Evolutionary conservation across 1,139 yeast genomes (phyloP).

Genomic region (Taiozyma onychis): DNA sequence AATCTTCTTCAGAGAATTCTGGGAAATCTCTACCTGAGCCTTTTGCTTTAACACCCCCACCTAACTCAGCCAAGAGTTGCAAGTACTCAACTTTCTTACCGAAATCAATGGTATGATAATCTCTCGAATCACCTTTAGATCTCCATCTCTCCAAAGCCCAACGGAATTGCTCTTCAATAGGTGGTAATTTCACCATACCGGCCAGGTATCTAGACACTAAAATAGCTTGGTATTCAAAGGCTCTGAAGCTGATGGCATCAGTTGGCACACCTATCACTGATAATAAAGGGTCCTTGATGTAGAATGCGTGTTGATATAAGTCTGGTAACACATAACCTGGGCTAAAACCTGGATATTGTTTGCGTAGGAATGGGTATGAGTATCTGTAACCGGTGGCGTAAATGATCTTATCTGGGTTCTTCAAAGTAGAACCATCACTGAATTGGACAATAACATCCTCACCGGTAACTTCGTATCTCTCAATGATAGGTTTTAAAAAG

Average conservation of each 20-base stretch:
- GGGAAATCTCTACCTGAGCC: constrained; percentile 35
- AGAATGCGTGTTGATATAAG: constrained; percentile 36
- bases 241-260: constrained; percentile 33
- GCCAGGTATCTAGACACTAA: constrained; percentile 31
- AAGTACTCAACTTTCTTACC: constrained; percentile 26
- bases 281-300: constrained; percentile 33
- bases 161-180: constrained; percentile 26
- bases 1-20: constrained; percentile 27
- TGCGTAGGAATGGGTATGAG: constrained; percentile 37
- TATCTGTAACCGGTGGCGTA: constrained; percentile 43
- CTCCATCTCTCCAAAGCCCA: constrained; percentile 31
- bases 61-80: constrained; percentile 26
- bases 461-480: constrained; percentile 9
- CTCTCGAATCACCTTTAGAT: constrained; percentile 27
- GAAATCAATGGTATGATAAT: constrained; percentile 35
- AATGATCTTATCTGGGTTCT: constrained; percentile 30
- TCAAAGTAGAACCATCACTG: constrained; percentile 22
- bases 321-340: constrained; percentile 26
- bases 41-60: constrained; percentile 27
- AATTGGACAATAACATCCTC: constrained; percentile 26
- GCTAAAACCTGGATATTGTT: constrained; percentile 26
- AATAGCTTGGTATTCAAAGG: constrained; percentile 39
- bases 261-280: constrained; percentile 38
- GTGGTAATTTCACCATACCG: constrained; percentile 28
- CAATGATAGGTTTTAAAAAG: constrained; percentile 17